A percentile compares a stretch with the other conserved stretches of the same genome.
Conservation (phyloP, 73 alveolate species). For the Breviolum minutum region DNA sequence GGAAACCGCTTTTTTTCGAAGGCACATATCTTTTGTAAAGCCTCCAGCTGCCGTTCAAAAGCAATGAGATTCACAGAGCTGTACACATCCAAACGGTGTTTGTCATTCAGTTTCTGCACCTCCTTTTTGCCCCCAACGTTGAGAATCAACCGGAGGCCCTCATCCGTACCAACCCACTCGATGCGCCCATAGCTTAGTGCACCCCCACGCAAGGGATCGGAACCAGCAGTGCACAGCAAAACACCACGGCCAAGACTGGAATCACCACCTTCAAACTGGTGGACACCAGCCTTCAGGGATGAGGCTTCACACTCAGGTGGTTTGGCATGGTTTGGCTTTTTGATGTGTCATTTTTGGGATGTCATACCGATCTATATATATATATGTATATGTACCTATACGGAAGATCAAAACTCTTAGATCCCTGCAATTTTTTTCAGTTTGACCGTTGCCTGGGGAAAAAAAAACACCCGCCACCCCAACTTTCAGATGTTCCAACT, state of each 20-base stretch:
- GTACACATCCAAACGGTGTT: conserved; percentile 15
- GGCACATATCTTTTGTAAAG: neutral
- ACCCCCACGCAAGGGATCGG: conserved; percentile 20
- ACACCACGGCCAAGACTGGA: neutral
- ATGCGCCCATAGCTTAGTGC: conserved; percentile 3
- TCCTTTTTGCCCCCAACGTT: conserved; percentile 20
- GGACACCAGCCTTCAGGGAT: neutral
- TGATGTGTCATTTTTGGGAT: neutral
- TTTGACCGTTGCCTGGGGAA: too few relatives aligned
- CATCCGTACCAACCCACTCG: neutral
- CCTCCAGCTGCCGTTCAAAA: conserved; percentile 38
- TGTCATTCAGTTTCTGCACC: neutral
- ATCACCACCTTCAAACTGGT: neutral
- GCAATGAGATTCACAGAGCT: conserved; percentile 32
- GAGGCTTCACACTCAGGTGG: neutral
- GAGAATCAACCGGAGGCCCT: neutral
- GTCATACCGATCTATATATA: neutral
- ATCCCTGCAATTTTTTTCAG: too few relatives aligned
- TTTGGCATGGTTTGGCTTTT: neutral
- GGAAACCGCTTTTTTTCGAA: neutral
- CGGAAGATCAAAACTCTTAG: too few relatives aligned
- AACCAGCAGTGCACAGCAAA: conserved; percentile 10
- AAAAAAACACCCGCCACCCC: too few relatives aligned
- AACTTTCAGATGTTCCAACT: too few relatives aligned
- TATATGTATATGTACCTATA: neutral